A percentile compares a stretch with the other conserved stretches of the same genome.
These are phyloP conservation scores for Amaranthus tricolor DNA, from an alignment of 179 eudicot genomes.

Conservation along the genomic window DNA sequence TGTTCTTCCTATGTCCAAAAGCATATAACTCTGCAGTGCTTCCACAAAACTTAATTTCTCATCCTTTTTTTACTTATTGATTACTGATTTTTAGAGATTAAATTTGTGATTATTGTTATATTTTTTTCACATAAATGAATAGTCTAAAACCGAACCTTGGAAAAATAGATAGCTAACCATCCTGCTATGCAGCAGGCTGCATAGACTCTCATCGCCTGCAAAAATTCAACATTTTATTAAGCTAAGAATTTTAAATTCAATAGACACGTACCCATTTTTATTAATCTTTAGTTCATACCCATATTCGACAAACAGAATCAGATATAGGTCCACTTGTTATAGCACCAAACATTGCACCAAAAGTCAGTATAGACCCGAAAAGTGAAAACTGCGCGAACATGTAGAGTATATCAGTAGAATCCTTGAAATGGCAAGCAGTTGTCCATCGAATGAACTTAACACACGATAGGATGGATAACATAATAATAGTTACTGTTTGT, in stretches of 20 bases:
- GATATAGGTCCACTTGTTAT: conserved; percentile 43
- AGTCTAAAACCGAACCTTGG: conserved; percentile 42
- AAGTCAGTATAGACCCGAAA: conserved; percentile 39
- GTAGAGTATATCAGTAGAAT: background rate
- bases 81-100: background rate
- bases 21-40: conserved; percentile 36
- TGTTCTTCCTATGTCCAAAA: conserved; percentile 71
- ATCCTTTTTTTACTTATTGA: too few species aligned
- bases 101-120: background rate
- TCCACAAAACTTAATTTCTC: too few species aligned
- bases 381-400: conserved; percentile 35
- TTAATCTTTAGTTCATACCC: conserved; percentile 25
- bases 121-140: background rate
- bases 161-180: conserved; percentile 78
- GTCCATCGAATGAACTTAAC: background rate
- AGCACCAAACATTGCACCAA: conserved; percentile 48
- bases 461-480: background rate
- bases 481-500: background rate
- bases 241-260: background rate
- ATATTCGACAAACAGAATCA: conserved; percentile 38
- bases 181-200: conserved; percentile 61
- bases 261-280: background rate
- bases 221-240: conserved; percentile 4
- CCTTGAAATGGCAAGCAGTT: background rate
- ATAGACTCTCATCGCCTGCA: conserved; percentile 78